A percentile compares a stretch with the other conserved stretches of the same genome.
phyloP scores from a whole-genome alignment of 768 basidiomycete species.

The Boletus pseudo-olivaceus region DNA sequence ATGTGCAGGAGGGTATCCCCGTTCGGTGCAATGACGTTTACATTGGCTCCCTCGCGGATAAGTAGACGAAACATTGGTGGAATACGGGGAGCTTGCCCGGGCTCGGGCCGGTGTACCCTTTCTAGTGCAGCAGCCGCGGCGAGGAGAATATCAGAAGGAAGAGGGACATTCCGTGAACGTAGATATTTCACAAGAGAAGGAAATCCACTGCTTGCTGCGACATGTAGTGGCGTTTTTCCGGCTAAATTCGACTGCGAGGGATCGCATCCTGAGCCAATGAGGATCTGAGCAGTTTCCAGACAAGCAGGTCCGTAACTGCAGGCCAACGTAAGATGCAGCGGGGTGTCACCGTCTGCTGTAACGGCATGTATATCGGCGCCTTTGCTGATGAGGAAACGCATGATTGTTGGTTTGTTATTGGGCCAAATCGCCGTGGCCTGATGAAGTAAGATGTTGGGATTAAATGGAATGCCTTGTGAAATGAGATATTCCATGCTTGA shows the following conservation, averaged over 20 bases:
- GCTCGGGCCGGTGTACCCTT: not conserved
- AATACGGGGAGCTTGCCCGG: not conserved
- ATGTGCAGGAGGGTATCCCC: conserved; percentile 4
- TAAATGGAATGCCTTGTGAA: not conserved
- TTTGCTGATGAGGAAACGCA: not conserved
- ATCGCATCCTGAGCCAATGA: not conserved
- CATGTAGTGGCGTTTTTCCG: not conserved
- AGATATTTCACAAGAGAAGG: not conserved
- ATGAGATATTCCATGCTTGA: conserved; percentile 1
- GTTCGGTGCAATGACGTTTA: not conserved
- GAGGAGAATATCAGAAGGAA: not conserved
- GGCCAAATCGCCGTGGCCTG: not conserved
- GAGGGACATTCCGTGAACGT: not conserved
- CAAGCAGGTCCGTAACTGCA: not conserved
- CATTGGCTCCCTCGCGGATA: not conserved
- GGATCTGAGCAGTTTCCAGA: not conserved
- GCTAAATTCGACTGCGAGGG: not conserved
- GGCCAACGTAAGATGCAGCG: not conserved
- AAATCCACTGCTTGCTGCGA: not conserved
- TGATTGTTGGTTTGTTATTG: not conserved
- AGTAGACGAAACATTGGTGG: not conserved
- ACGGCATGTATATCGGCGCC: not conserved
- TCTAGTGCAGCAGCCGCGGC: not conserved
- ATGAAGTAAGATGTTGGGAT: not conserved
- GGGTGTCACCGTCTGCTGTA: not conserved